Conservation (phyloP, 2,329 filamentous ascomycete species). For the Diaporthe aspalathi region DNA sequence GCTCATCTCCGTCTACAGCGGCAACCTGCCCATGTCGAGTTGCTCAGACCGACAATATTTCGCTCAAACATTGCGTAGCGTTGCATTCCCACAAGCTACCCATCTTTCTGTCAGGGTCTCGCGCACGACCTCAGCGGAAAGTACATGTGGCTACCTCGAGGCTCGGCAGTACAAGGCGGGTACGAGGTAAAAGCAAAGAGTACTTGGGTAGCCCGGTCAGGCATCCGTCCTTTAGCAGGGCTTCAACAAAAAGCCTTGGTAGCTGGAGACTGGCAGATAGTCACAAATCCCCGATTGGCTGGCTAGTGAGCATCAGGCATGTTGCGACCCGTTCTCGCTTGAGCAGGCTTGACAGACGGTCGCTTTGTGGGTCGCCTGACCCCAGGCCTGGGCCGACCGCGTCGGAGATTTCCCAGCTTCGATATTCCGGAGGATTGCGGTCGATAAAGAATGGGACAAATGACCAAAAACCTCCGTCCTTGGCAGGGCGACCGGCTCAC, state of each 20-base stretch:
- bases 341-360: slow-evolving; percentile 26
- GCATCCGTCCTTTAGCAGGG: slow-evolving; percentile 8
- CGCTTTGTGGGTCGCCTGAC: slow-evolving; percentile 18
- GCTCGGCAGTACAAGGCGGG: slow-evolving; percentile 25
- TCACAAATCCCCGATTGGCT: slow-evolving; percentile 38
- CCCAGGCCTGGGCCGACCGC: slow-evolving; percentile 27
- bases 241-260: slow-evolving; percentile 17
- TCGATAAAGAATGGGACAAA: slow-evolving; percentile 20
- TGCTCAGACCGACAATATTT: slow-evolving; percentile 23
- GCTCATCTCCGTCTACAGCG: slow-evolving; percentile 27
- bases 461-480: slow-evolving; percentile 3
- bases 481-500: slow-evolving; percentile 6
- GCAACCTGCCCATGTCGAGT: slow-evolving; percentile 30
- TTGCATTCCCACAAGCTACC: slow-evolving; percentile 6
- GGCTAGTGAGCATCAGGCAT: slow-evolving; percentile 4
- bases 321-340: slow-evolving; percentile 35
- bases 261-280: background rate
- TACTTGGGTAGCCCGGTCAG: slow-evolving; percentile 17
- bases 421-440: slow-evolving; percentile 28
- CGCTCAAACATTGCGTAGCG: slow-evolving; percentile 26
- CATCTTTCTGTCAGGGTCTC: background rate
- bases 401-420: slow-evolving; percentile 35
- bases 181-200: slow-evolving; percentile 6
- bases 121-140: slow-evolving; percentile 23
- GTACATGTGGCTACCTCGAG: slow-evolving; percentile 32